Evolutionary conservation across 139 green algal species (phyloP).

Genomic region (Chlamydomonas urium): DNA sequence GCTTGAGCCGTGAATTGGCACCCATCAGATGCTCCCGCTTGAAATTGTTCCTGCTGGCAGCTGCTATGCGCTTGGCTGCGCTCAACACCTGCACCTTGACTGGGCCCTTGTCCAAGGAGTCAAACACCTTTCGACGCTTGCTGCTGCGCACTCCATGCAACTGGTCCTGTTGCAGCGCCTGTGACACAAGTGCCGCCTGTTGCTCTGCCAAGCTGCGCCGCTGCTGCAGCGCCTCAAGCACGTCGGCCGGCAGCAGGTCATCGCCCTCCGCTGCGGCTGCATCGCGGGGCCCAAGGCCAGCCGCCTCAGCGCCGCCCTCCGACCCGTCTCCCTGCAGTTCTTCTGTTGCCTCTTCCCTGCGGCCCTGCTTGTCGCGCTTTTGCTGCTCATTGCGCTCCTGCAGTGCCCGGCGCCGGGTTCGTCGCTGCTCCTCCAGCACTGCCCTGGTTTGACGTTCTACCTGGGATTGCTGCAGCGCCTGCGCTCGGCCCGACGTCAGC

Average conservation of each 20-base stretch:
- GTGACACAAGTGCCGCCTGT: neutral
- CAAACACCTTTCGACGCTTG: neutral
- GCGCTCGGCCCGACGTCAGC: neutral
- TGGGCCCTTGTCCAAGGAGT: neutral
- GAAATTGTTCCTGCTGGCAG: neutral
- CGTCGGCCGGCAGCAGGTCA: neutral
- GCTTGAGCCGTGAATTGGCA: neutral
- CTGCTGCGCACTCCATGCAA: neutral
- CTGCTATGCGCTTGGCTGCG: neutral
- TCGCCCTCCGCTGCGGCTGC: neutral
- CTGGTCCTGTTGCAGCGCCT: too few relatives aligned
- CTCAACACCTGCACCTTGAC: neutral
- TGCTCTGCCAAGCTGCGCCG: neutral
- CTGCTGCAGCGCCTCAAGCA: neutral
- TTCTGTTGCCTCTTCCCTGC: too few relatives aligned
- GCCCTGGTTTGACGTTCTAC: neutral
- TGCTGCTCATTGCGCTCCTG: neutral
- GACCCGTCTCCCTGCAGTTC: too few relatives aligned
- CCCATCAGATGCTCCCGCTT: neutral
- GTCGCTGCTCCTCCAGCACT: neutral
- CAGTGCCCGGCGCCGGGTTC: neutral
- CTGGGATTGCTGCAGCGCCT: neutral
- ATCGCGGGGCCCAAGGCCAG: neutral
- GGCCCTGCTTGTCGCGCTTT: neutral
- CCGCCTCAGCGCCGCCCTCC: neutral